Evolutionary conservation across 192 early-diverging fungal species (phyloP).

Genomic region (Backusella luteola): DNA sequence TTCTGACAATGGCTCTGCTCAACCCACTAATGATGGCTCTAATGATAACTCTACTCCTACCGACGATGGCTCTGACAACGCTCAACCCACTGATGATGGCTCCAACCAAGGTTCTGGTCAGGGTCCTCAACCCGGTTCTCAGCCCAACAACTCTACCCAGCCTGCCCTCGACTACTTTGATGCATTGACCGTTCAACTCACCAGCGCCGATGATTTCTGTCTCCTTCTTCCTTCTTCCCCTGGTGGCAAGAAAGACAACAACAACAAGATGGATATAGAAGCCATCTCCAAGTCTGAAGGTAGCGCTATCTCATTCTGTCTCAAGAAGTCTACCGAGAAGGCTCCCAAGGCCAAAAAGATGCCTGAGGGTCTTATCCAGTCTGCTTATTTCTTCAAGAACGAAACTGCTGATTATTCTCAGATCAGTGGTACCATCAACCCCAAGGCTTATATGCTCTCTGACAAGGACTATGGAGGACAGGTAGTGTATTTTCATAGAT

Average conservation of each 20-base stretch:
- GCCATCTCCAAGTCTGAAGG: conserved; percentile 46
- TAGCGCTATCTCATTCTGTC: conserved; percentile 47
- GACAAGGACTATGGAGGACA: conserved; percentile 35
- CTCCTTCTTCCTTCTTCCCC: conserved; percentile 37
- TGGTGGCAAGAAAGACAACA: conserved; percentile 31
- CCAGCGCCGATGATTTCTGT: conserved; percentile 26
- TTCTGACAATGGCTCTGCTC: background rate
- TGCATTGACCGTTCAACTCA: conserved; percentile 16
- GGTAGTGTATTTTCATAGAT: background rate
- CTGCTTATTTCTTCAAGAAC: conserved; percentile 27
- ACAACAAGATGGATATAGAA: conserved; percentile 19
- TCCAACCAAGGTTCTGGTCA: too few relatives aligned
- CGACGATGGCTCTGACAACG: background rate
- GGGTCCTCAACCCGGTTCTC: background rate
- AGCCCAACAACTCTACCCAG: background rate
- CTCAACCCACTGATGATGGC: background rate
- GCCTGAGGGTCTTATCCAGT: conserved; percentile 23
- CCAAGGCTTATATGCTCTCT: conserved; percentile 26
- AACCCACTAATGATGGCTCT: background rate
- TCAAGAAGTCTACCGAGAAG: conserved; percentile 6
- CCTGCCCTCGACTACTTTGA: background rate
- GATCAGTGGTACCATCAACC: conserved; percentile 35
- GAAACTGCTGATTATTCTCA: conserved; percentile 35
- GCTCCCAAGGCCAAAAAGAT: conserved; percentile 39
- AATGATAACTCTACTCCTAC: background rate